Conservation (phyloP, 208 protist species). For the Leptomonas seymouri region DNA sequence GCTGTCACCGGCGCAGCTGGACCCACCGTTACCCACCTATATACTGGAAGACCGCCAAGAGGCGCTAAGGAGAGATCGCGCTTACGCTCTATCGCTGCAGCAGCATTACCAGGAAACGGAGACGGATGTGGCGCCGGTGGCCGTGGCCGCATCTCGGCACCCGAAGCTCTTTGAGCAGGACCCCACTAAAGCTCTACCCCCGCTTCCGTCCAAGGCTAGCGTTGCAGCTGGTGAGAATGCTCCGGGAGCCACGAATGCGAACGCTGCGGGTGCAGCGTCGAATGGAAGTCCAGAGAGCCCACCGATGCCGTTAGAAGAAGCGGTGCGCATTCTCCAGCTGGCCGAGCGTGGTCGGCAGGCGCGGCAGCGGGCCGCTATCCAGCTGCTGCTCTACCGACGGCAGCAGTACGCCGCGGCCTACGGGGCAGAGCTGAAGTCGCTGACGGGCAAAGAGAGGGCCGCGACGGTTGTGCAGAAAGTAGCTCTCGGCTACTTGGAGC, state of each 20-base stretch:
- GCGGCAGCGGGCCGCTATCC: slow-evolving; percentile 92
- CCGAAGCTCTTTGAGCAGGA: slow-evolving; percentile 22
- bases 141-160: slow-evolving; percentile 30
- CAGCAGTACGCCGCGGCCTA: slow-evolving; percentile 70
- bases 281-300: neutral
- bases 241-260: neutral
- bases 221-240: slow-evolving; percentile 4
- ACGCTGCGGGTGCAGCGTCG: neutral
- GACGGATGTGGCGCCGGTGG: slow-evolving; percentile 61
- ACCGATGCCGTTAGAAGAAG: slow-evolving; percentile 80
- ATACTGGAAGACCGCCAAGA: slow-evolving; percentile 86
- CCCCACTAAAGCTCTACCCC: slow-evolving; percentile 39
- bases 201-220: slow-evolving; percentile 7
- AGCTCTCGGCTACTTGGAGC: slow-evolving; percentile 85
- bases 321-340: slow-evolving; percentile 90
- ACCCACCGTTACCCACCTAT: slow-evolving; percentile 90
- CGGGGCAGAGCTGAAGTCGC: slow-evolving; percentile 63
- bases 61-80: slow-evolving; percentile 67
- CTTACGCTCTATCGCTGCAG: slow-evolving; percentile 80
- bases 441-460: slow-evolving; percentile 82
- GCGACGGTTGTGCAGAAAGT: slow-evolving; percentile 91
- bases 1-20: slow-evolving; percentile 78
- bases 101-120: slow-evolving; percentile 74
- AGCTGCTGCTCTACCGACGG: slow-evolving; percentile 83
- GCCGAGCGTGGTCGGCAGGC: slow-evolving; percentile 96